Evolutionary conservation across 2,329 filamentous ascomycete genomes (phyloP), one percentile per base, ranked within the genome.

Genomic region (Geosmithia flava): DNA sequence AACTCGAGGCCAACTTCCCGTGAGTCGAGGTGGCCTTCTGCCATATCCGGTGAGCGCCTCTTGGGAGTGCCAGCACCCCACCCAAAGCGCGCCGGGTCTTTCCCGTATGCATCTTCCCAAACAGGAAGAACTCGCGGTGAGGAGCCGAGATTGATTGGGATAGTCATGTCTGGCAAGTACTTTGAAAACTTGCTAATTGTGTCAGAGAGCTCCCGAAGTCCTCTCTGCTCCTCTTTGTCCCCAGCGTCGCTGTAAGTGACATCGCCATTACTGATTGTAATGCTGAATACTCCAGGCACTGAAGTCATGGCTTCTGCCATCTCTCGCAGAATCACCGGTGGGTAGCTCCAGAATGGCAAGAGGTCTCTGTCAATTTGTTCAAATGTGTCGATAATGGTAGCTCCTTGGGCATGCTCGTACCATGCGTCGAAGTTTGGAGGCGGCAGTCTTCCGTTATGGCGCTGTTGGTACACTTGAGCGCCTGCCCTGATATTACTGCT

Each of bases 381-480:
- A 55, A 87, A 95, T 52, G 86, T 80, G 56, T 95, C 89, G 48
- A 93, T 80, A 47, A 95, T 69, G 47, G 78, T 69, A 0, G 89
- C 84, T n/a, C 75, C 69, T 52, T 75, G 77, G 5, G 88, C 87
- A 57, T 86, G 88, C 19, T 83, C 74, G 59, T 83, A 95, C 89
- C 89, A 95, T 54, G 81, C 80, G 56, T 89, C 85, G 56, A 95
- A 95, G 50, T 85, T 77, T 1, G 83, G 85, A 11, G 89, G 89
- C 16, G 89, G 88, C 27, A 79, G 69, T 51, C 87, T 77, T 15
- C 80, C 78, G 55, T 85, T 55, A 50, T 79, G 69, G 5, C 71
- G 67, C 45, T 75, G 68, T 45, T 67, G 65, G 54, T 80, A 80
- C 48, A 74, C 66, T 4, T 60, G 57, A 3, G 71, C 66, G 0